phyloP scores from a whole-genome alignment of 371 early-diverging fungal genomes.

The Mucor ambiguus region DNA sequence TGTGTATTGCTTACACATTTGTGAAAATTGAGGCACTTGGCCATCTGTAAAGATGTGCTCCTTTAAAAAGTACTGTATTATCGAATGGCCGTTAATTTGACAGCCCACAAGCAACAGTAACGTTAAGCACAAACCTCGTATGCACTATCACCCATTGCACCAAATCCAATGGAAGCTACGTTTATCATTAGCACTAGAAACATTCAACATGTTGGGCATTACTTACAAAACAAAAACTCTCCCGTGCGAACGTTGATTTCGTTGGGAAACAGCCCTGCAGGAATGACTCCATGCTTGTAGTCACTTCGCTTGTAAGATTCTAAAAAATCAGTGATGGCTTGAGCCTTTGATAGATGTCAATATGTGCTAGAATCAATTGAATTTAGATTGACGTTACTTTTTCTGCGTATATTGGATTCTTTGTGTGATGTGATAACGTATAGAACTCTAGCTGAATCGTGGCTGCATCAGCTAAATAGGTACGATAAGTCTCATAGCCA shows the following conservation, averaged over 20 bases:
- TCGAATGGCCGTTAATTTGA: not conserved
- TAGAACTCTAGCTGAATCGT: slow-evolving; percentile 87
- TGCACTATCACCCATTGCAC: not conserved
- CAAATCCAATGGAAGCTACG: not conserved
- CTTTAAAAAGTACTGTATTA: not conserved
- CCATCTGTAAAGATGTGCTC: not conserved
- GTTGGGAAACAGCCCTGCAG: not conserved
- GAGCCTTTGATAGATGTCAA: not conserved
- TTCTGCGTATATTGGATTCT: slow-evolving; percentile 58
- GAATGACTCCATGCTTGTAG: not conserved
- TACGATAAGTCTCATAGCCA: not conserved
- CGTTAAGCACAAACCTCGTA: not conserved
- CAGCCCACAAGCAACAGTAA: not conserved
- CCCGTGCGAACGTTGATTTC: not conserved
- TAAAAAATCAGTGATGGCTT: not conserved
- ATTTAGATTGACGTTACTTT: slow-evolving; percentile 33
- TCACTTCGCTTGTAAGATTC: not conserved
- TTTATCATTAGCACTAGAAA: not conserved
- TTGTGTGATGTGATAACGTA: slow-evolving; percentile 70
- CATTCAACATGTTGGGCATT: not conserved
- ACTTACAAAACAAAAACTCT: not conserved
- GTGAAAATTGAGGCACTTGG: not conserved
- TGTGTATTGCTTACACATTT: not conserved
- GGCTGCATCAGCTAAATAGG: slow-evolving; percentile 78
- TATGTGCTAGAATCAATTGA: not conserved